Percentiles rank a stretch among this genome's conserved stretches.
These are phyloP conservation scores for Meredithiella fracta DNA, from an alignment of 2,329 filamentous ascomycete genomes.

Conservation along the genomic window DNA sequence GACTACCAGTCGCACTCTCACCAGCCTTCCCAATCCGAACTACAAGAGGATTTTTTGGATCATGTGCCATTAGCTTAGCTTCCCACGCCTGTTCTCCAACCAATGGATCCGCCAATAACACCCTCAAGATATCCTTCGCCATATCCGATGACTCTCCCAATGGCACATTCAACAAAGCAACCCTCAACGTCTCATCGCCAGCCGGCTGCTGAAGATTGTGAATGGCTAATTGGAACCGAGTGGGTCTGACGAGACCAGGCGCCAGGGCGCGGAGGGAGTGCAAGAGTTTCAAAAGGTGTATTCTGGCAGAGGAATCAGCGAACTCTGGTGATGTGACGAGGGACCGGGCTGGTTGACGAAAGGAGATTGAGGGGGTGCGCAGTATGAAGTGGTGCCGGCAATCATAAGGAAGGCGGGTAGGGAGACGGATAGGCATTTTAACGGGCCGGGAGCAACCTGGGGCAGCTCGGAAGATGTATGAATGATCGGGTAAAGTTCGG, in stretches of 20 bases:
- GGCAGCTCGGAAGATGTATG: neutral
- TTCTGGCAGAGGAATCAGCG: conserved; percentile 20
- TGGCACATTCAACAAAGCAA: conserved; percentile 38
- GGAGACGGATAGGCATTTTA: conserved; percentile 7
- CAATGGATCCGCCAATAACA: conserved; percentile 56
- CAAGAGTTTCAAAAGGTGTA: conserved; percentile 43
- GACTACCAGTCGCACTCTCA: conserved; percentile 17
- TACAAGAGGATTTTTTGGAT: conserved; percentile 40
- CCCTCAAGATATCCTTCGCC: conserved; percentile 48
- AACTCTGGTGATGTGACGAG: conserved; percentile 16
- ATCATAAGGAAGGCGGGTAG: neutral
- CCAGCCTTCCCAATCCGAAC: conserved; percentile 34
- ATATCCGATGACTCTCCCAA: conserved; percentile 25
- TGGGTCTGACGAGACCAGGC: conserved; percentile 47
- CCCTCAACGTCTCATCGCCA: conserved; percentile 40
- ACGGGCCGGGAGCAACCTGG: neutral
- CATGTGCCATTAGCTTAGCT: conserved; percentile 36
- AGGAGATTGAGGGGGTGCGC: neutral
- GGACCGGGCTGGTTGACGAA: neutral
- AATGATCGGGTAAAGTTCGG: no score
- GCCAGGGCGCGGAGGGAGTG: conserved; percentile 43
- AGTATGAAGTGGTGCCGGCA: conserved; percentile 5
- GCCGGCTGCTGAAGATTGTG: conserved; percentile 42
- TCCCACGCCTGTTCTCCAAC: conserved; percentile 50
- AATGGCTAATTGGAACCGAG: conserved; percentile 54